Evolutionary conservation across 2,329 filamentous ascomycete genomes (phyloP).

Genomic region (Alternaria gansuensis): DNA sequence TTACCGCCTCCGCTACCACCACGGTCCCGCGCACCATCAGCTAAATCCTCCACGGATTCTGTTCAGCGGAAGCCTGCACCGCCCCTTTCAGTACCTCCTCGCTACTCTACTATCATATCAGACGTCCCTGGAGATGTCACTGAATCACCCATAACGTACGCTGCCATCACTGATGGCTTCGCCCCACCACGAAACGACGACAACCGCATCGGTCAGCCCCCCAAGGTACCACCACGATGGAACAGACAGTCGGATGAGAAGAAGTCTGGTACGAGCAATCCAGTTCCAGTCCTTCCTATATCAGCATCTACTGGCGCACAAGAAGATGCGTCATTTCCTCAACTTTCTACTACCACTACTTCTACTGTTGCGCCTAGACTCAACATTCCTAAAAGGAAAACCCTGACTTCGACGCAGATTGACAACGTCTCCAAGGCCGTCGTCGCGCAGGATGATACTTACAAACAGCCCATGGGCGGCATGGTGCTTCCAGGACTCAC

Average conservation of each 20-base stretch:
- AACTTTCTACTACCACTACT: slow-evolving; percentile 20
- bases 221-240: slow-evolving; percentile 30
- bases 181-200: slow-evolving; percentile 38
- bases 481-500: slow-evolving; percentile 35
- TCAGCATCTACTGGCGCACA: slow-evolving; percentile 27
- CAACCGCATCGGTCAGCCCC: slow-evolving; percentile 17
- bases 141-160: slow-evolving; percentile 53
- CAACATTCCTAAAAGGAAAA: slow-evolving; percentile 56
- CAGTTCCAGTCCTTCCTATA: slow-evolving; percentile 31
- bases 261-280: slow-evolving; percentile 51
- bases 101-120: slow-evolving; percentile 57
- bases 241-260: slow-evolving; percentile 43
- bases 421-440: slow-evolving; percentile 47
- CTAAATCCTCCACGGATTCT: slow-evolving; percentile 41
- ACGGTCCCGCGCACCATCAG: slow-evolving; percentile 39
- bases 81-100: slow-evolving; percentile 52
- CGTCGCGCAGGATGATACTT: slow-evolving; percentile 30
- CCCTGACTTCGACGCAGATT: slow-evolving; percentile 56
- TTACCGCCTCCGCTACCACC: slow-evolving; percentile 53
- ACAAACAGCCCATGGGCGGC: slow-evolving; percentile 26
- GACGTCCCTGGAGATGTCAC: slow-evolving; percentile 49
- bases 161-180: slow-evolving; percentile 54
- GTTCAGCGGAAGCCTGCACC: slow-evolving; percentile 57
- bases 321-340: slow-evolving; percentile 18
- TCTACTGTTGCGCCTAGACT: slow-evolving; percentile 48